Percentiles rank a stretch among this genome's conserved stretches.
phyloP scores from a whole-genome alignment of 768 basidiomycete genomes.

The Hirschioporus abietinus region DNA sequence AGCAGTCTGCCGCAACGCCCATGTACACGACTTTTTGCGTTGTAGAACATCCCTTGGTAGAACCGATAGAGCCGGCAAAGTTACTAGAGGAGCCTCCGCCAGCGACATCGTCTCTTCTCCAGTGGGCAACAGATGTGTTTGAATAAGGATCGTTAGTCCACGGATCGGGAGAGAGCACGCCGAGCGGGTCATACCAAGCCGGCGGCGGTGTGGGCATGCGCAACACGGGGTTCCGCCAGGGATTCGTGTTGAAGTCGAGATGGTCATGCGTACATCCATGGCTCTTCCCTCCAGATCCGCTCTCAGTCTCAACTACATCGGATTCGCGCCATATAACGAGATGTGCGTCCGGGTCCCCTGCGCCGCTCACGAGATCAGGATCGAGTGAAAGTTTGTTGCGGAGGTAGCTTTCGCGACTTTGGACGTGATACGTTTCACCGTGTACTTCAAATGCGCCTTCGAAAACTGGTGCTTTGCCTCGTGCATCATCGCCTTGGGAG shows the following conservation, averaged over 20 bases:
- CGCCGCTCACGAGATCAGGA: slow-evolving; percentile 35
- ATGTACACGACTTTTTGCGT: slow-evolving; percentile 74
- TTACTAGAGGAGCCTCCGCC: slow-evolving; percentile 47
- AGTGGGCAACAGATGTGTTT: slow-evolving; percentile 21
- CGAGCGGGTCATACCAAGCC: slow-evolving; percentile 39
- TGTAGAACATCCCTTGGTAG: slow-evolving; percentile 64
- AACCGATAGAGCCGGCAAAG: slow-evolving; percentile 62
- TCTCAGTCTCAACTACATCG: slow-evolving; percentile 54
- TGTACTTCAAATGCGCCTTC: slow-evolving; percentile 72
- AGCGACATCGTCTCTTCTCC: slow-evolving; percentile 52
- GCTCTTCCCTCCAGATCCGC: slow-evolving; percentile 34
- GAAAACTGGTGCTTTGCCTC: slow-evolving; percentile 49
- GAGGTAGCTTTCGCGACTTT: slow-evolving; percentile 65
- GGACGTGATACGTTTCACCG: slow-evolving; percentile 65
- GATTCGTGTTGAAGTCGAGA: slow-evolving; percentile 61
- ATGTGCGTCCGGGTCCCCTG: slow-evolving; percentile 39
- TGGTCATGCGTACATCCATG: slow-evolving; percentile 62
- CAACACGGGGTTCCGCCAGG: slow-evolving; percentile 46
- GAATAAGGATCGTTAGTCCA: slow-evolving; percentile 22
- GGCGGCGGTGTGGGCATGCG: slow-evolving; percentile 23
- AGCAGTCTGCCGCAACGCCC: slow-evolving; percentile 87
- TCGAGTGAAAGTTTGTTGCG: slow-evolving; percentile 56
- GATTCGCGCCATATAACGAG: slow-evolving; percentile 75
- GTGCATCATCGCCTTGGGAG: slow-evolving; percentile 45
- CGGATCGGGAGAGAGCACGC: slow-evolving; percentile 13